A percentile compares a stretch with the other conserved stretches of the same genome.
Conservation (phyloP, 202 grass and related monocot species). For the Setaria viridis region DNA sequence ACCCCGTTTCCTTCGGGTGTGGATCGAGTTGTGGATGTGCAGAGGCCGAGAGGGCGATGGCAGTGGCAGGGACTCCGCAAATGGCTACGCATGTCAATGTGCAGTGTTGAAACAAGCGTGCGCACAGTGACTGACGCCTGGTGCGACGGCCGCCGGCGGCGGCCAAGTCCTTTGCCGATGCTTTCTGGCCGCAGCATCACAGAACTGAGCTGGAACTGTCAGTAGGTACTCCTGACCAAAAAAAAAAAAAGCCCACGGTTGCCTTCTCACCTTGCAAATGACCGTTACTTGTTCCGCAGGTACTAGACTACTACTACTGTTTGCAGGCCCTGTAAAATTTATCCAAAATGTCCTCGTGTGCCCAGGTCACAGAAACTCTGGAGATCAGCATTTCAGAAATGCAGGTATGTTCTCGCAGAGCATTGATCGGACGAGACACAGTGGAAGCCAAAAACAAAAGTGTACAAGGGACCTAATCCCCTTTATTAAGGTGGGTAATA, state of each 20-base stretch:
- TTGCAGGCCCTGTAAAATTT: not conserved
- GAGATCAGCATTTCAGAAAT: not conserved
- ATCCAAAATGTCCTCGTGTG: not conserved
- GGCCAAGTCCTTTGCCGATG: not conserved
- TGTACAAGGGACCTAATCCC: slow-evolving; percentile 1
- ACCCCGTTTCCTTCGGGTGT: not conserved
- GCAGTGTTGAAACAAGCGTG: not conserved
- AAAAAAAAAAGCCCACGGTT: not conserved
- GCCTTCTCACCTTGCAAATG: not conserved
- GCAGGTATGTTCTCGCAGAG: not conserved
- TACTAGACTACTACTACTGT: not conserved
- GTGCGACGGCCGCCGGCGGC: no score
- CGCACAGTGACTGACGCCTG: not conserved
- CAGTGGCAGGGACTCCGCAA: not conserved
- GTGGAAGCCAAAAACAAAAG: not conserved
- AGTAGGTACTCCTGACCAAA: not conserved
- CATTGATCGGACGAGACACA: not conserved
- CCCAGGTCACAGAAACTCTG: not conserved
- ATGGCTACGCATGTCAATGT: not conserved
- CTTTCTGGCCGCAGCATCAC: not conserved
- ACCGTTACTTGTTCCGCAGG: not conserved
- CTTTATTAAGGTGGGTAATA: slow-evolving; percentile 18
- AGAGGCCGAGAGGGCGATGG: slow-evolving; percentile 1
- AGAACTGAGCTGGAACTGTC: not conserved
- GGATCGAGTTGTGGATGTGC: not conserved